A percentile compares a stretch with the other conserved stretches of the same genome.
Conservation (phyloP, 805 yeast genomes). For the Cyberlindnera sargentensis region DNA sequence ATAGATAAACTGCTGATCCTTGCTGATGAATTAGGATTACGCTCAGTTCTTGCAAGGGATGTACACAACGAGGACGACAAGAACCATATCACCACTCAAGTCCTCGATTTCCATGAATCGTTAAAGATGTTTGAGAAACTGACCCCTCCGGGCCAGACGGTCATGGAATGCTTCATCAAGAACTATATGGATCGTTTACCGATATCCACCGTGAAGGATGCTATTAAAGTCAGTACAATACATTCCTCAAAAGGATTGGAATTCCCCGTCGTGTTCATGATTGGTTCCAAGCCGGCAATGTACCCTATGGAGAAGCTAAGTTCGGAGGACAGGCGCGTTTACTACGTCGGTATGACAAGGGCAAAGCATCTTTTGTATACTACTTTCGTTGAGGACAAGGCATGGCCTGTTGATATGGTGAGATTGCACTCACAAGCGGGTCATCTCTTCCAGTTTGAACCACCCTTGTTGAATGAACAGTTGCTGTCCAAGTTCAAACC, state of each 20-base stretch:
- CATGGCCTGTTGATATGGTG: not conserved
- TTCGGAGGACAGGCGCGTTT: slow-evolving; percentile 32
- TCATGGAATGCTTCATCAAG: slow-evolving; percentile 28
- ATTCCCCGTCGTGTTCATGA: slow-evolving; percentile 55
- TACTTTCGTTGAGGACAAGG: slow-evolving; percentile 5
- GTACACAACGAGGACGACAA: slow-evolving; percentile 22
- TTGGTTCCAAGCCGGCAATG: not conserved
- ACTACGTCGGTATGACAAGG: slow-evolving; percentile 64
- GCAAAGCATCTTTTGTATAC: slow-evolving; percentile 37
- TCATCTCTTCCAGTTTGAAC: slow-evolving; percentile 1
- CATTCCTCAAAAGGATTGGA: slow-evolving; percentile 74
- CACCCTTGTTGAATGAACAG: slow-evolving; percentile 2
- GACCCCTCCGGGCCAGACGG: slow-evolving; percentile 20
- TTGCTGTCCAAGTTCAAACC: slow-evolving; percentile 1
- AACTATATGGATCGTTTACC: slow-evolving; percentile 26
- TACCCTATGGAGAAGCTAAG: slow-evolving; percentile 1
- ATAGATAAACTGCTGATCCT: slow-evolving; percentile 9
- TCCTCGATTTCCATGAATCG: slow-evolving; percentile 31
- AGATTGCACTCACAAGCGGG: not conserved
- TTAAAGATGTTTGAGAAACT: slow-evolving; percentile 24
- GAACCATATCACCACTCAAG: slow-evolving; percentile 20
- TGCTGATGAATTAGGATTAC: slow-evolving; percentile 12
- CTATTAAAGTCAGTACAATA: slow-evolving; percentile 55
- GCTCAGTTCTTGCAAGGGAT: slow-evolving; percentile 5
- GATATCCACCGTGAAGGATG: slow-evolving; percentile 20